Conservation (phyloP, 768 basidiomycete species). For the Tulasnella sp. region DNA sequence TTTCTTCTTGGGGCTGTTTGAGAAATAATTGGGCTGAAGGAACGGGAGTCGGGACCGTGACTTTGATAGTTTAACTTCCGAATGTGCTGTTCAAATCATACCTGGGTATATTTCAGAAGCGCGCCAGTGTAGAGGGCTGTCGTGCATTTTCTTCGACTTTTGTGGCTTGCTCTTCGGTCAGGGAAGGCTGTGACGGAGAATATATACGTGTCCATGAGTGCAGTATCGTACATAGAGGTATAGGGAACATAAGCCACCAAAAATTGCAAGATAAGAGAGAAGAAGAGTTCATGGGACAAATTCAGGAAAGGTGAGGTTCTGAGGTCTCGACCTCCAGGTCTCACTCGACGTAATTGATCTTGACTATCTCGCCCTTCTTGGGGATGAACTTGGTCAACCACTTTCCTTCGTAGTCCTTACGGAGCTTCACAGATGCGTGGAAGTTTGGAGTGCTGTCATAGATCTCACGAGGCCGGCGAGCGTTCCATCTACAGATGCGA, state of each 20-base stretch:
- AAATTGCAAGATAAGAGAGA: too few species aligned
- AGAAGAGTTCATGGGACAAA: too few species aligned
- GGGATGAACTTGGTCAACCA: background rate
- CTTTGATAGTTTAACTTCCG: background rate
- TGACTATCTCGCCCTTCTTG: background rate
- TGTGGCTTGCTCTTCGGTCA: too few species aligned
- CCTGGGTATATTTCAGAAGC: too few species aligned
- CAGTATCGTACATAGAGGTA: too few species aligned
- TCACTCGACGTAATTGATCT: conserved; percentile 1
- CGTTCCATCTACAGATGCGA: background rate
- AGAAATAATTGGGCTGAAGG: background rate
- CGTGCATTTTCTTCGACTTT: too few species aligned
- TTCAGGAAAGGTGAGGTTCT: too few species aligned
- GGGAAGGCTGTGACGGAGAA: too few species aligned
- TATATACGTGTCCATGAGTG: too few species aligned
- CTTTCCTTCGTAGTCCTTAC: background rate
- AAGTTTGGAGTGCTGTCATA: background rate
- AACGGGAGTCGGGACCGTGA: background rate
- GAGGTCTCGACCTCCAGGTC: too few species aligned
- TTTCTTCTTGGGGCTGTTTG: background rate
- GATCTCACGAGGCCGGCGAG: background rate
- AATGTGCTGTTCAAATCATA: background rate
- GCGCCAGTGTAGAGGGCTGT: too few species aligned
- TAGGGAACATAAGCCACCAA: too few species aligned
- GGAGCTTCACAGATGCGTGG: background rate